Conservation (phyloP, 495 filamentous ascomycete species). For the Chaetomium fimeti region DNA sequence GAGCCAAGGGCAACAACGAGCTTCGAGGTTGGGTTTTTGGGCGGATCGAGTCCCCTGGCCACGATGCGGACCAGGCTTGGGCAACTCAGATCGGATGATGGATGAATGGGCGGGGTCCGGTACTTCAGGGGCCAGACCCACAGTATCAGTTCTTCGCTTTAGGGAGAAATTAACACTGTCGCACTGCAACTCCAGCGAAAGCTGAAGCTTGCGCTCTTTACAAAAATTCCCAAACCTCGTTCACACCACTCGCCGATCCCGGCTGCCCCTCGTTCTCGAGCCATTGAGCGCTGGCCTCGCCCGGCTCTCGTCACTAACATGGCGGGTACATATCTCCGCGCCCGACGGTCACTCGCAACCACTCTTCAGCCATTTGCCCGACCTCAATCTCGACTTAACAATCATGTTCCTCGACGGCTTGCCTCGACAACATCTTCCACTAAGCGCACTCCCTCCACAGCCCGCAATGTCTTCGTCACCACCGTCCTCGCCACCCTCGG, state of each 20-base stretch:
- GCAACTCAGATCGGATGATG: neutral
- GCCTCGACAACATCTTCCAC: conserved; percentile 39
- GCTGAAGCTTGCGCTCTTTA: neutral
- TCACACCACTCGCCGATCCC: conserved; percentile 6
- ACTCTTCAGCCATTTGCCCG: conserved; percentile 33
- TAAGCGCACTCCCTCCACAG: conserved; percentile 32
- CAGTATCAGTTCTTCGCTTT: neutral
- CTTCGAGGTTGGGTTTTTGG: neutral
- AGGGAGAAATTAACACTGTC: neutral
- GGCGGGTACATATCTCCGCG: conserved; percentile 40
- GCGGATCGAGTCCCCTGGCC: neutral
- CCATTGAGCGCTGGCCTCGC: conserved; percentile 45
- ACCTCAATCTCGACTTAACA: conserved; percentile 22
- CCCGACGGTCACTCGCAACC: conserved; percentile 33
- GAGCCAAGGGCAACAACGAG: too few relatives aligned
- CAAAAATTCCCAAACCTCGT: conserved; percentile 18
- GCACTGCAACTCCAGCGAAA: neutral
- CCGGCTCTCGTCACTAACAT: conserved; percentile 35
- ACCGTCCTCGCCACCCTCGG: conserved; percentile 48
- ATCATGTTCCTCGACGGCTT: conserved; percentile 30
- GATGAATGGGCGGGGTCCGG: neutral
- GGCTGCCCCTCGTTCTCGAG: conserved; percentile 16
- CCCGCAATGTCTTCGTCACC: conserved; percentile 51
- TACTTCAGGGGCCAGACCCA: neutral
- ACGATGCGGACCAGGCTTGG: too few relatives aligned